Evolutionary conservation across 768 basidiomycete species (phyloP), one percentile per base, ranked within the genome.

Genomic region (Boletus pseudopeckii): DNA sequence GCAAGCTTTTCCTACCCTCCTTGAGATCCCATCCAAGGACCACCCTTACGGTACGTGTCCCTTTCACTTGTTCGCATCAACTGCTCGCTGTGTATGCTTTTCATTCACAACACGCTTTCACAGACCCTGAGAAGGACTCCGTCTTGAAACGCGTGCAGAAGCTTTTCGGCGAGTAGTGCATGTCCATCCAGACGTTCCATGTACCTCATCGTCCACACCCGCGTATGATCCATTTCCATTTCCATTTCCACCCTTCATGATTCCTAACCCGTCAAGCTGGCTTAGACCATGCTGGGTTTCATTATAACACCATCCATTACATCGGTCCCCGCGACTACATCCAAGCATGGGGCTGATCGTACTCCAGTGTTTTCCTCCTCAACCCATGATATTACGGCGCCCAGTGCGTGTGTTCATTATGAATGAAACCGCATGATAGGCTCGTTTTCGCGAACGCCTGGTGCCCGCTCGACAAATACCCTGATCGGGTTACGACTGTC

Each of bases 21-120:
- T 99, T 15, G 97, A 99, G 73, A 98, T 99, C 57, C 97, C 97
- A 24, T 94, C 92, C 51, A 98, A 98, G 71, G 96, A 98, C 66
- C 94, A 97, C 72, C 96, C 96, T 34, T 98, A 98, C 64, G 95
- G 96, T 96, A 50, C 54, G 82, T 73, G 38, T 40, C 44, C 9
- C 33, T 24, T n/a, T 45, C 47, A 30, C 52, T 38, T 34, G 26
- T 30, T 39, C 37, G 10, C 43, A 43, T 32, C 44, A 40, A 45
- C 36, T 50, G 42, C 48, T 37, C 38, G 26, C 45, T 34, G 40
- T 46, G 34, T 55, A 42, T 45, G n/a, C 50, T 47, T 28, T 56
- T 56, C 57, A 49, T 56, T 55, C 54, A 60, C 52, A 41, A 62
- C 57, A 65, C 50, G 61, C 49, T 45, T 58, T 36, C 48, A 30